Evolutionary conservation across 1,284 basidiomycete species (phyloP).

Genomic region (Microbotryum violaceum): DNA sequence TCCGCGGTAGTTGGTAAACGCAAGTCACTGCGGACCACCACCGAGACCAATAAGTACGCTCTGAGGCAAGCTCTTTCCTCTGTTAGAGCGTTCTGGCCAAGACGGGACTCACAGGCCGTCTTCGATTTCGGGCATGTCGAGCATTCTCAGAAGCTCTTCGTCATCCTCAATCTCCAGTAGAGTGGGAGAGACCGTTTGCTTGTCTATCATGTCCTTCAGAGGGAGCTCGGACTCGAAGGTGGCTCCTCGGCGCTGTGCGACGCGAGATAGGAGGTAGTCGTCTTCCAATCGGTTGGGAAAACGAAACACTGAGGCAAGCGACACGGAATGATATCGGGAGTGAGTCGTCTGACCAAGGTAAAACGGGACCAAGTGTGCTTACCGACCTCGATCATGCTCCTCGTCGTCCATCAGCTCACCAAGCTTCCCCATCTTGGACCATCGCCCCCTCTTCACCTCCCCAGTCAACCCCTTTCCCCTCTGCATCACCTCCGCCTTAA

Average conservation of each 20-base stretch:
- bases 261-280: slow-evolving; percentile 9
- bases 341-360: too few species aligned
- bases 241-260: neutral
- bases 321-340: too few species aligned
- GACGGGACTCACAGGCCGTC: slow-evolving; percentile 9
- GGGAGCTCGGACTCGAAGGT: neutral
- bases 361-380: neutral
- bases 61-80: too few species aligned
- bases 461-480: neutral
- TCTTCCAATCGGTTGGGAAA: neutral
- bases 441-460: neutral
- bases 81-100: neutral
- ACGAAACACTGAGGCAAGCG: too few species aligned
- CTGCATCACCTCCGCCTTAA: slow-evolving; percentile 6
- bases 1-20: neutral
- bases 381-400: neutral
- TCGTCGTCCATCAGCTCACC: neutral
- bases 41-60: too few species aligned
- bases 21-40: slow-evolving; percentile 1
- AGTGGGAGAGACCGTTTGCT: neutral
- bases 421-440: too few species aligned
- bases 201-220: neutral
- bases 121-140: slow-evolving; percentile 1
- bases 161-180: neutral
- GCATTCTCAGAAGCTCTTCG: neutral